Percentiles rank a stretch among this genome's conserved stretches.
Evolutionary conservation across 306 rosid genomes (phyloP).

Genomic region (Rosa lucieae): DNA sequence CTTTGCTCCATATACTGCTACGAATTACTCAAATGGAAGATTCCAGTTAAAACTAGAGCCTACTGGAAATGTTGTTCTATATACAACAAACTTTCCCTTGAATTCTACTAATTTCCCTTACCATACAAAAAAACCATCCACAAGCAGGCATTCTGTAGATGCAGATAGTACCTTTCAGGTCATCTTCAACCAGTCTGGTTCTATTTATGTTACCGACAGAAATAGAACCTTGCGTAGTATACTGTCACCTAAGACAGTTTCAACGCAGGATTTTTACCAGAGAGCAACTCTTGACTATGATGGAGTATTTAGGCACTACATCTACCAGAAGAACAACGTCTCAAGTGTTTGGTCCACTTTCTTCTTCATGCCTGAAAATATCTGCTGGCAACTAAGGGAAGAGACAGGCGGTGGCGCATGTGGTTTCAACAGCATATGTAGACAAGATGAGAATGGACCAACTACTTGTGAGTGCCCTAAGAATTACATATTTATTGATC

Average conservation of each 20-base stretch:
- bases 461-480: constrained; percentile 14
- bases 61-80: constrained; percentile 23
- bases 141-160: not conserved
- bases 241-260: not conserved
- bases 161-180: constrained; percentile 14
- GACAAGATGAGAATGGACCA: constrained; percentile 10
- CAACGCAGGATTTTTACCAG: constrained; percentile 30
- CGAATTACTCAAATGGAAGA: constrained; percentile 47
- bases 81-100: constrained; percentile 42
- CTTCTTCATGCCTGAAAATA: constrained; percentile 22
- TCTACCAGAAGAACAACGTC: constrained; percentile 27
- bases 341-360: constrained; percentile 28
- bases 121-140: not conserved
- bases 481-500: constrained; percentile 25
- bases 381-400: not conserved
- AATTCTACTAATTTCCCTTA: constrained; percentile 8
- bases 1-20: constrained; percentile 26
- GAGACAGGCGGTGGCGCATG: constrained; percentile 37
- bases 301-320: constrained; percentile 56
- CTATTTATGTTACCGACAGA: constrained; percentile 12
- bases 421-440: constrained; percentile 33
- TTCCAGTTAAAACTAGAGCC: constrained; percentile 31
- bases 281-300: constrained; percentile 54
- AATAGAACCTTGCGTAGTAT: constrained; percentile 7
- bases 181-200: constrained; percentile 42